phyloP scores from a whole-genome alignment of 2,329 filamentous ascomycete species.

The Aspergillus bombycis region DNA sequence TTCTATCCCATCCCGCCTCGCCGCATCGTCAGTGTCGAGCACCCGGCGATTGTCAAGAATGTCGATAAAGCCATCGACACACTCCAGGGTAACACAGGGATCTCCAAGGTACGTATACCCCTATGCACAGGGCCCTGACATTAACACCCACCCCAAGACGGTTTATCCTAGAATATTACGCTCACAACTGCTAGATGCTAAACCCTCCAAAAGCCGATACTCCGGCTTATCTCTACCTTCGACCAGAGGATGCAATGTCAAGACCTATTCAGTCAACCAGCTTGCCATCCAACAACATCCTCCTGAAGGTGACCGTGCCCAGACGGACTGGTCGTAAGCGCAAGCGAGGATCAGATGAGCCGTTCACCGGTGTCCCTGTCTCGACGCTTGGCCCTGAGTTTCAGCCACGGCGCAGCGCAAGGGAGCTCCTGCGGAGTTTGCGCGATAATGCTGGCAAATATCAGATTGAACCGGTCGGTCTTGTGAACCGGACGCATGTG shows the following conservation, averaged over 20 bases:
- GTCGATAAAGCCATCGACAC: slow-evolving; percentile 66
- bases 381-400: slow-evolving; percentile 25
- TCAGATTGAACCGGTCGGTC: slow-evolving; percentile 69
- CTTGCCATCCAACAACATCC: slow-evolving; percentile 75
- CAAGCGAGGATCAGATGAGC: slow-evolving; percentile 73
- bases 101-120: slow-evolving; percentile 54
- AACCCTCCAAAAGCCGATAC: slow-evolving; percentile 50
- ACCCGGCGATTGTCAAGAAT: slow-evolving; percentile 68
- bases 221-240: slow-evolving; percentile 70
- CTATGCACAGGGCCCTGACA: not conserved
- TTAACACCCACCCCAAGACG: not conserved
- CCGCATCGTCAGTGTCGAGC: slow-evolving; percentile 64
- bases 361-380: slow-evolving; percentile 58
- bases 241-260: slow-evolving; percentile 77
- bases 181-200: slow-evolving; percentile 45
- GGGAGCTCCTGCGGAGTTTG: slow-evolving; percentile 52
- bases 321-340: slow-evolving; percentile 84
- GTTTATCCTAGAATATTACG: not conserved
- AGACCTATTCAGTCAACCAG: slow-evolving; percentile 78
- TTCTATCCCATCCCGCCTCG: slow-evolving; percentile 56
- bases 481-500: slow-evolving; percentile 78
- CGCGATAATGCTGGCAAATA: slow-evolving; percentile 72
- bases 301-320: slow-evolving; percentile 84
- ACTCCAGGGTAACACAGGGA: slow-evolving; percentile 59
- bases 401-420: slow-evolving; percentile 26